Percentiles rank a stretch among this genome's conserved stretches.
Evolutionary conservation across 768 basidiomycete species (phyloP).

Genomic region (Macrolepiota albuminosa): DNA sequence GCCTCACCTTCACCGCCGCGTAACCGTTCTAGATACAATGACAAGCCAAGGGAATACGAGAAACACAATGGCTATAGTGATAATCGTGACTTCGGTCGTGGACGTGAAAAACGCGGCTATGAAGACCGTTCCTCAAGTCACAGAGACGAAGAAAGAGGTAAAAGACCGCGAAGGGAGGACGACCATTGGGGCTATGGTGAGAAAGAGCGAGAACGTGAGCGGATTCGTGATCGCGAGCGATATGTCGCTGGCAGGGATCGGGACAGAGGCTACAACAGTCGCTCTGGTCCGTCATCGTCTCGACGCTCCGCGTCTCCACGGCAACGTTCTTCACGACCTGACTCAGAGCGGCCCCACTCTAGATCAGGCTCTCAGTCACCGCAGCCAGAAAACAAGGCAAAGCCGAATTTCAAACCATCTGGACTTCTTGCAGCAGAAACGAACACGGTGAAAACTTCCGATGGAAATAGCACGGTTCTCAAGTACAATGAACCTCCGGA

Average conservation of each 20-base stretch:
- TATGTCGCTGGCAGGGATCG: conserved; percentile 27
- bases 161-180: conserved; percentile 11
- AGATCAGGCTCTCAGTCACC: conserved; percentile 39
- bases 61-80: conserved; percentile 3
- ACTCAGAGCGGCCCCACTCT: conserved; percentile 28
- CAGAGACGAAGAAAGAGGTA: conserved; percentile 7
- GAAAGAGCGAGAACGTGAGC: conserved; percentile 36
- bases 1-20: conserved; percentile 15
- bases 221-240: conserved; percentile 39
- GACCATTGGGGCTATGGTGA: conserved; percentile 17
- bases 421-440: conserved; percentile 95
- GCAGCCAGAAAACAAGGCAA: conserved; percentile 54
- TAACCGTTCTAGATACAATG: conserved; percentile 16
- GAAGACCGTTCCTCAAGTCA: conserved; percentile 7
- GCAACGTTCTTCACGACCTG: conserved; percentile 35
- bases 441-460: conserved; percentile 74
- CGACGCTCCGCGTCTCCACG: conserved; percentile 65
- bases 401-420: conserved; percentile 87
- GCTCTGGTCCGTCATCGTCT: conserved; percentile 25
- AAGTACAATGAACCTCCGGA: conserved; percentile 99
- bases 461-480: conserved; percentile 78
- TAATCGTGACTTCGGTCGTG: conserved; percentile 11
- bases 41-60: conserved; percentile 2
- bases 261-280: conserved; percentile 20
- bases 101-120: conserved; percentile 9